Conservation (phyloP, 2,329 filamentous ascomycete species). For the Hymenoscyphus fructigenus region DNA sequence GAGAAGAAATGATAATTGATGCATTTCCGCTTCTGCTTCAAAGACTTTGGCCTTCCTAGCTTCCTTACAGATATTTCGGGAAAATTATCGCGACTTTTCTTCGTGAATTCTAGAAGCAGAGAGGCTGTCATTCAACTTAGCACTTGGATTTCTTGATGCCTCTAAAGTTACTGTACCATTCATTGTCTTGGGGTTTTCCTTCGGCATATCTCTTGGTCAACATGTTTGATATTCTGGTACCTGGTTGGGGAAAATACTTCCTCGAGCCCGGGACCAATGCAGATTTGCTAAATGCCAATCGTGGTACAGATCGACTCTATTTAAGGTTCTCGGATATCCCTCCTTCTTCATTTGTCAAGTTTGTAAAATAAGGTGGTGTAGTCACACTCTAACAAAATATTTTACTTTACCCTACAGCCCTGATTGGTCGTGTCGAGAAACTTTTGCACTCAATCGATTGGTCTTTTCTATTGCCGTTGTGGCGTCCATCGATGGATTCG, state of each 20-base stretch:
- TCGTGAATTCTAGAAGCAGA: no score
- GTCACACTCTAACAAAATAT: neutral
- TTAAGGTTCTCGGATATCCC: neutral
- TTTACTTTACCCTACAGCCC: neutral
- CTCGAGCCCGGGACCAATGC: neutral
- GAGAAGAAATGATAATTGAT: neutral
- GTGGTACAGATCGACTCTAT: neutral
- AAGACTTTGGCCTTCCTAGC: no score
- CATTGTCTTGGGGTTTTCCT: neutral
- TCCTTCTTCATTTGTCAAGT: neutral
- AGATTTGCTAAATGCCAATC: neutral
- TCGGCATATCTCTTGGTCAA: neutral
- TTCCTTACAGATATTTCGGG: no score
- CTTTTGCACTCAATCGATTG: neutral
- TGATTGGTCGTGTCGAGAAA: constrained; percentile 5
- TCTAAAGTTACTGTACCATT: no score
- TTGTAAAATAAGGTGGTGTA: neutral
- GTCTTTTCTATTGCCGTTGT: constrained; percentile 7
- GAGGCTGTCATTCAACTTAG: no score
- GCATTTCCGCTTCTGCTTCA: no score
- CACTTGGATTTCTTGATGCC: no score
- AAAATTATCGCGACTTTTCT: neutral
- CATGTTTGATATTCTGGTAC: neutral
- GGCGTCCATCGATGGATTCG: constrained; percentile 1
- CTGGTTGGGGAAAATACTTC: neutral